Conservation (phyloP, 1,139 yeast species). For the Nakaseomyces bracarensis region DNA sequence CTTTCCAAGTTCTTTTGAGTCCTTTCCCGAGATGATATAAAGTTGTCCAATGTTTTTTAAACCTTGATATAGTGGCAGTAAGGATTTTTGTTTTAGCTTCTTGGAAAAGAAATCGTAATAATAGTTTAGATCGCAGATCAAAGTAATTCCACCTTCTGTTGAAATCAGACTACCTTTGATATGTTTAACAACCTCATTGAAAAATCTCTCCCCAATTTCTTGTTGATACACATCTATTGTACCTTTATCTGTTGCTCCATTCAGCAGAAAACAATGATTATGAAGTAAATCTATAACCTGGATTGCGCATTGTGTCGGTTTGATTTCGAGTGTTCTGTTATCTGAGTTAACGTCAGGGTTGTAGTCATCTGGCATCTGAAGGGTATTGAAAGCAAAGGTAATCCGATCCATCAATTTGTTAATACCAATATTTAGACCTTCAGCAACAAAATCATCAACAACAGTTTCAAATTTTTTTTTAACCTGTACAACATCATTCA, state of each 20-base stretch:
- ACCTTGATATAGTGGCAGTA: constrained; percentile 71
- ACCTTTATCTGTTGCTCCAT: constrained; percentile 79
- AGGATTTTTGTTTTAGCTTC: constrained; percentile 56
- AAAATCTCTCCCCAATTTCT: constrained; percentile 84
- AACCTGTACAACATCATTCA: constrained; percentile 70
- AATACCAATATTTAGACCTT: constrained; percentile 83
- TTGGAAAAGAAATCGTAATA: constrained; percentile 62
- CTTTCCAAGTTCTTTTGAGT: constrained; percentile 75
- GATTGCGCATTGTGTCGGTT: constrained; percentile 65
- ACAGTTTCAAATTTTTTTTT: constrained; percentile 72
- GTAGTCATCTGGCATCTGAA: constrained; percentile 48
- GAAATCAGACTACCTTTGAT: constrained; percentile 64
- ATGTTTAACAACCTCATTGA: constrained; percentile 65
- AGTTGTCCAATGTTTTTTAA: constrained; percentile 78
- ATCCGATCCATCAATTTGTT: constrained; percentile 80
- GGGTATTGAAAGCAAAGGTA: constrained; percentile 42
- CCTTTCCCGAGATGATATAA: constrained; percentile 64
- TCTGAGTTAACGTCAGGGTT: constrained; percentile 33
- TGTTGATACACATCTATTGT: constrained; percentile 89
- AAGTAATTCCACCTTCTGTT: constrained; percentile 70
- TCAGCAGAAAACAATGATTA: constrained; percentile 66
- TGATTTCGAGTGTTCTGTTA: constrained; percentile 31
- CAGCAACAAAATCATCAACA: constrained; percentile 85
- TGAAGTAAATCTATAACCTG: constrained; percentile 54
- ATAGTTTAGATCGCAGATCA: constrained; percentile 66